Base-by-base conservation (phyloP, 139 green algal genomes). In the Chlorella sp. region DNA sequence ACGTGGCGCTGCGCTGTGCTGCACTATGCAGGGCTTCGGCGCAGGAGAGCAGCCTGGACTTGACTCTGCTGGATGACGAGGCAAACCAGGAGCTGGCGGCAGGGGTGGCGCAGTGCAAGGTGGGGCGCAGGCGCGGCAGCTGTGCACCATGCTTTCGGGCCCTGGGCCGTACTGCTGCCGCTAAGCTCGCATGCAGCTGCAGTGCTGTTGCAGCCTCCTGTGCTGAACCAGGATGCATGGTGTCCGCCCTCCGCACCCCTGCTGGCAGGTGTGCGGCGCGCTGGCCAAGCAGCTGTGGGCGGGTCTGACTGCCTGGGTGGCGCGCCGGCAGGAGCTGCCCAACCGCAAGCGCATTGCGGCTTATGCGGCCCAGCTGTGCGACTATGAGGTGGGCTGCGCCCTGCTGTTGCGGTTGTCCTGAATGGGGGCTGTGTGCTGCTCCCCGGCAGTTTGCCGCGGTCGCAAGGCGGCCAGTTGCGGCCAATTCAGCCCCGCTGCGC, bases 81-180 rank as follows among this genome's bases (percentile, higher is more conserved):
- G 67, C 80, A 16, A 32, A 26, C 34, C 15, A 41, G 7, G 70
- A 62, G 16, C 55, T 71, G 0, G 81, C 81, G 15, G 81, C 81
- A 0, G 81, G 56, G 18, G 81, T 86, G 36, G 69, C 81, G 16
- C 71, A 80, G 25, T 86, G 81, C 81, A 86, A 86, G 70, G 81
- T 39, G 34, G 11, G 75, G 16, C 30, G 21, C 67, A 3, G 51
- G 11, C 15, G 51, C 51, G 44, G 44, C 44, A 51, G 44, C 44
- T 51, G 6, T 51, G n/a, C n/a, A n/a, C n/a, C n/a, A n/a, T n/a
- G n/a, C n/a, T n/a, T n/a, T n/a, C n/a, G n/a, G n/a, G 44, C 44
- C 9, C 7, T 51, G 44, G 44, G 44, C 44, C 7, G 44, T 9
- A 9, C 44, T 51, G 44, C 44, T 51, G 44, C 44, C 9, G 7